These are phyloP conservation scores for Forsythia suspensa DNA, from an alignment of 257 asterid species.

Conservation along the genomic window DNA sequence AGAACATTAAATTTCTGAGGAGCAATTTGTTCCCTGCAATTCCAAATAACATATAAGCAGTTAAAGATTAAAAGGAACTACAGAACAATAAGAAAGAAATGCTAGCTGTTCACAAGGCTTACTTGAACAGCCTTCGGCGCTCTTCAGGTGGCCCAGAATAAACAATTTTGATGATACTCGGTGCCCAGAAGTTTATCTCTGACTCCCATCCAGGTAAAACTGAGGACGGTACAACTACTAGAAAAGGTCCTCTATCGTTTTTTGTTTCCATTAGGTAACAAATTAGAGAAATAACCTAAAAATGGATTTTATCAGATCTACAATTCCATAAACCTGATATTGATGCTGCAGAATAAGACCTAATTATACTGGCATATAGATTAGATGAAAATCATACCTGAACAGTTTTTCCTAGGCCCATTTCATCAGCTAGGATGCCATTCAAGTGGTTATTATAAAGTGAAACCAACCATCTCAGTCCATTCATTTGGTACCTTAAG, in stretches of 20 bases:
- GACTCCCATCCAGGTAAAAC: constrained; percentile 98
- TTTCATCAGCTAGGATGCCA: constrained; percentile 99
- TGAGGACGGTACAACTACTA: constrained; percentile 98
- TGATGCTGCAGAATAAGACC: constrained; percentile 12
- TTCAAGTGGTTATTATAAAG: constrained; percentile 96
- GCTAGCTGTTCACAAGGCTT: constrained; percentile 23
- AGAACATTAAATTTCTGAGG: constrained; percentile 95
- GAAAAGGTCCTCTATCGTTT: constrained; percentile 97
- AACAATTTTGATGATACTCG: constrained; percentile 77
- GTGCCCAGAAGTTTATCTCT: constrained; percentile 95
- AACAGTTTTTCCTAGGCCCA: constrained; percentile 99
- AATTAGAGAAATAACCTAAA: constrained; percentile 88
- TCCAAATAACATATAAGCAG: constrained; percentile 30
- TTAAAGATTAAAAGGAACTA: constrained; percentile 16
- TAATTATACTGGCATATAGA: constrained; percentile 2
- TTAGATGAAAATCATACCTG: constrained; percentile 57
- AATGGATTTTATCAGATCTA: constrained; percentile 26
- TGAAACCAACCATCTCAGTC: constrained; percentile 96
- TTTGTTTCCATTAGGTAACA: constrained; percentile 93
- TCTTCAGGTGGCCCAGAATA: constrained; percentile 98
- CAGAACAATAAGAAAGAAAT: constrained; percentile 11
- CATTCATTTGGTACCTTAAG: constrained; percentile 97
- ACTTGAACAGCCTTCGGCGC: constrained; percentile 93
- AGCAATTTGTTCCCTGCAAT: constrained; percentile 85
- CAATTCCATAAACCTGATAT: constrained; percentile 7